Conservation (phyloP, 345 rosid species). For the Angophora floribunda region DNA sequence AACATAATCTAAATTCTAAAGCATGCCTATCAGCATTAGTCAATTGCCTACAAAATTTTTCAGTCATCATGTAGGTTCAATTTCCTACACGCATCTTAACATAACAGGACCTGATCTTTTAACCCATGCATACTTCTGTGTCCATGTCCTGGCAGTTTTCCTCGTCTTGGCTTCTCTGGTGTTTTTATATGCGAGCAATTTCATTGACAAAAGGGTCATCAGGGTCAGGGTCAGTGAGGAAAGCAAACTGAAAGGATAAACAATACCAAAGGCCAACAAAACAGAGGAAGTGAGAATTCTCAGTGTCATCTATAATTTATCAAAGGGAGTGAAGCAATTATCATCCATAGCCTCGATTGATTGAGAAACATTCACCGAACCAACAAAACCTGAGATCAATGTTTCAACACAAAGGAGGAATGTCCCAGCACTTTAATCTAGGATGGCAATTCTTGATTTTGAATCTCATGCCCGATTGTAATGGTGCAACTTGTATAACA, state of each 20-base stretch:
- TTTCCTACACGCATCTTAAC: background rate
- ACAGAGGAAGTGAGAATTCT: background rate
- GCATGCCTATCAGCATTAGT: background rate
- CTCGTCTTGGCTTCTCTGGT: background rate
- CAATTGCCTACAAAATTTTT: background rate
- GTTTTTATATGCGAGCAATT: background rate
- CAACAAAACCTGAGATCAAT: background rate
- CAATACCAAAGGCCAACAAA: background rate
- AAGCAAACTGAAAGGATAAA: conserved; percentile 1
- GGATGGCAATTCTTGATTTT: background rate
- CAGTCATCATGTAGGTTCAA: background rate
- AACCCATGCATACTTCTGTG: conserved; percentile 2
- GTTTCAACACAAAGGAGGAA: background rate
- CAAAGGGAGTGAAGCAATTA: background rate
- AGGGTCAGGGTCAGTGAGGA: conserved; percentile 6
- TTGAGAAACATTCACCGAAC: background rate
- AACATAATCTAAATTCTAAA: background rate
- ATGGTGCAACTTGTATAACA: conserved; percentile 81
- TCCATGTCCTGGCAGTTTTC: conserved; percentile 5
- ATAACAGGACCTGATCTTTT: background rate
- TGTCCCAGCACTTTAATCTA: background rate
- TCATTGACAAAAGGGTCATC: conserved; percentile 8
- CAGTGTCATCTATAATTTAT: background rate
- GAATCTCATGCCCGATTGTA: conserved; percentile 53
- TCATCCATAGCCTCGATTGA: background rate